Evolutionary conservation across 1,139 yeast species (phyloP), one percentile per base, ranked within the genome.

Genomic region (Saccharomyces hybrid): DNA sequence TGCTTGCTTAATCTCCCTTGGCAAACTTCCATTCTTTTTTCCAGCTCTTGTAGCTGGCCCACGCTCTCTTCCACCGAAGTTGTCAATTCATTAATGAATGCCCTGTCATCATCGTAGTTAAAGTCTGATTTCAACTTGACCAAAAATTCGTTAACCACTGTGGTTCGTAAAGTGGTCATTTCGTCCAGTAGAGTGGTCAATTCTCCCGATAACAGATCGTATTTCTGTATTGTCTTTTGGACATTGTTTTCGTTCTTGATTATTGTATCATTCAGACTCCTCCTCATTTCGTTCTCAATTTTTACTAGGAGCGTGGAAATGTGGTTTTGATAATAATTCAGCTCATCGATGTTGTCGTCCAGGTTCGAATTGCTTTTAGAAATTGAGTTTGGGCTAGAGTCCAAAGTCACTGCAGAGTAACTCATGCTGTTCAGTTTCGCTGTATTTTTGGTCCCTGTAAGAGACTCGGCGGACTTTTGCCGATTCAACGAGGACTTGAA

Each of bases 1-100:
- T 89, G 96, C 74, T 85, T 88, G 31, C 75, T 82, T 12, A 64
- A 48, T 21, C 49, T 55, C 2, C 51, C 49, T 31, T 56, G 59
- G 49, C 64, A 58, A 4, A 19, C 38, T n/a, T 51, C 41, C 55
- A 64, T 61, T 49, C 63, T 57, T 27, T 32, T 38, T 50, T 65
- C 69, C 14, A 65, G 38, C 1, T 29, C 29, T 46, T 56, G 56
- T n/a, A 65, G 49, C 14, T 57, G 53, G 6, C 51, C 51, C 2
- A 60, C 57, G 49, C 58, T 60, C 2, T 47, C 42, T 7, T 51
- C 49, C 2, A 64, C 57, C 1, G 53, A 48, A 7, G 31, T 19
- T 5, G 51, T 50, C 11, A 63, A 48, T 16, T 56, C 51, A 3
- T 54, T 42, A 24, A 59, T 55, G 34, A 63, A 64, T 2, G 67